phyloP scores from a whole-genome alignment of 768 basidiomycete species.

The Grammothele lineata region DNA sequence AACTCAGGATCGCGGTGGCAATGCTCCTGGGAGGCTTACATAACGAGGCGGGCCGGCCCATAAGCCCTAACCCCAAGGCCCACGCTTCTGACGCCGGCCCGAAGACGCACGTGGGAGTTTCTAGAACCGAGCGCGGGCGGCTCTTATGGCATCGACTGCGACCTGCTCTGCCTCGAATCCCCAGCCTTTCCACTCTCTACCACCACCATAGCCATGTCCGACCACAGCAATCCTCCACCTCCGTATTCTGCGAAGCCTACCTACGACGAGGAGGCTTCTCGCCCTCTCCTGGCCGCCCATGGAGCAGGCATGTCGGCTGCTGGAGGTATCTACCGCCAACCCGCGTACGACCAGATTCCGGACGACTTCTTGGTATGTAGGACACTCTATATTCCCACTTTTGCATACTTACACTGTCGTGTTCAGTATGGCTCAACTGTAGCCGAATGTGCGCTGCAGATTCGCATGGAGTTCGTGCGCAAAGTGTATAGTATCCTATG shows the following conservation, averaged over 20 bases:
- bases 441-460: slow-evolving; percentile 69
- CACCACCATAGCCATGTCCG: slow-evolving; percentile 20
- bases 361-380: slow-evolving; percentile 89
- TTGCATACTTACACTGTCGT: too few species aligned
- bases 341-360: slow-evolving; percentile 68
- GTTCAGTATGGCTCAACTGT: slow-evolving; percentile 76
- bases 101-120: too few species aligned
- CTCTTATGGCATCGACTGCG: too few species aligned
- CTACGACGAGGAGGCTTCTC: slow-evolving; percentile 17
- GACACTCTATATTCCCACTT: too few species aligned
- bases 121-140: too few species aligned
- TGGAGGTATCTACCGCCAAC: slow-evolving; percentile 66
- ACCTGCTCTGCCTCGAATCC: too few species aligned
- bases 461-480: slow-evolving; percentile 82
- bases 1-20: too few species aligned
- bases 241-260: slow-evolving; percentile 16
- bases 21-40: too few species aligned
- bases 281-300: slow-evolving; percentile 49
- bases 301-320: too few species aligned
- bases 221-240: slow-evolving; percentile 23
- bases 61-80: too few species aligned
- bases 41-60: too few species aligned
- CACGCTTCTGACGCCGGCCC: too few species aligned
- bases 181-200: slow-evolving; percentile 7
- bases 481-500: slow-evolving; percentile 91